Evolutionary conservation across 352 stramenopile genomes (phyloP).

Genomic region (Phytophthora palmivora): DNA sequence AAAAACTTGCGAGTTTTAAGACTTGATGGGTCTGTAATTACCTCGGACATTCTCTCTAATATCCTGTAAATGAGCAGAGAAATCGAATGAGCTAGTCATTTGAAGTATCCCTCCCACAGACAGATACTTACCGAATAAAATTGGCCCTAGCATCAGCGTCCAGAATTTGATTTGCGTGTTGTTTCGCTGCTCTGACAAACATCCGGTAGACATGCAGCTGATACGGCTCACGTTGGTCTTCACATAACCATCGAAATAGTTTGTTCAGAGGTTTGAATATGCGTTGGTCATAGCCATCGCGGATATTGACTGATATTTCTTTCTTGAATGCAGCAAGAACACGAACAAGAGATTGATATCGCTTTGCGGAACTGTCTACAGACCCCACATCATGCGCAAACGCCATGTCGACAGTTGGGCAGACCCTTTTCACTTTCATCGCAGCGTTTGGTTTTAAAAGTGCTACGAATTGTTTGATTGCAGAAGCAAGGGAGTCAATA

Average conservation of each 20-base stretch:
- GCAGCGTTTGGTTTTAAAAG: background rate
- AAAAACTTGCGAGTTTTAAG: conserved; percentile 5
- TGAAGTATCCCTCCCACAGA: no score
- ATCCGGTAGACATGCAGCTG: conserved; percentile 8
- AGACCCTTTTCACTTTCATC: background rate
- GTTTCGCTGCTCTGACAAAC: conserved; percentile 7
- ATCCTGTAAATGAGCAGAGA: conserved; percentile 2
- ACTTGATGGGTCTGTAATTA: conserved; percentile 3
- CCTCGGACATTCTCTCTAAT: conserved; percentile 6
- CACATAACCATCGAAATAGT: conserved; percentile 6
- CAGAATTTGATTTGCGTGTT: background rate
- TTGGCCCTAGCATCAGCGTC: background rate
- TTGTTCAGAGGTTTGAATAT: conserved; percentile 1
- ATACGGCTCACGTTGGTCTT: background rate
- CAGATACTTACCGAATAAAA: conserved; percentile 5
- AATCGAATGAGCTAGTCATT: background rate
- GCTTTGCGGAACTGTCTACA: background rate
- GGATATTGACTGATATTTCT: background rate
- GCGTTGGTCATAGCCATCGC: background rate
- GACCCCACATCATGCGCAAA: background rate
- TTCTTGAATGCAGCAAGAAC: conserved; percentile 17
- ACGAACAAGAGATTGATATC: background rate
- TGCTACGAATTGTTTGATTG: background rate
- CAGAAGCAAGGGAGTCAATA: background rate
- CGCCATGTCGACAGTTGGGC: background rate